Evolutionary conservation across 2,329 filamentous ascomycete genomes (phyloP), one percentile per base, ranked within the genome.

Genomic region (Claviceps fusiformis): DNA sequence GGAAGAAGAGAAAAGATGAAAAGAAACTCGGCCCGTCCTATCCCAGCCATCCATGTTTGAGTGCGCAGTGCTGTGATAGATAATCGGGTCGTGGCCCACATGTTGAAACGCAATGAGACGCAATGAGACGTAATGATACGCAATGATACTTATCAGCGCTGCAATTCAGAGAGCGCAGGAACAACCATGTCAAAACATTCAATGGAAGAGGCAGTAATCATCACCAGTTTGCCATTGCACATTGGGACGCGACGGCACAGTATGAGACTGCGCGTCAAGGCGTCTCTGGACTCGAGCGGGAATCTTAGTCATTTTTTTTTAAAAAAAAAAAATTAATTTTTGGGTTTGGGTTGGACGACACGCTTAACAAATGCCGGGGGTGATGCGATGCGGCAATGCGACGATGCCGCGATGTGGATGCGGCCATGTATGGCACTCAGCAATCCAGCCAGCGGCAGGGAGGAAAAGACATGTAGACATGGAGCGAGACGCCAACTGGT

Each of bases 281-380:
- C 37, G 44, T 44, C 46, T 52, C 48, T 54, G 52, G 54, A 54
- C 50, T 48, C 10, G 19, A 35, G 52, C 51, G 48, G 48, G 41
- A 39, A 49, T 31, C 47, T 11, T 37, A 5, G 33, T 15, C 46
- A 10, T n/a, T 44, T 44, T 10, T n/a, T 44, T 41, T n/a, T 44
- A 24, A 19, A 19, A 19, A 19, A 19, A 19, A 19, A 19, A 19
- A 19, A 19, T 10, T 45, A 24, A 4, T 19, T 45, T 45, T 13
- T 19, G 15, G 39, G 19, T 19, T 19, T 19, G 19, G 19, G 19
- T 19, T 41, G 4, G 39, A n/a, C 39, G 15, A n/a, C 39, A 5
- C 39, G 39, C 39, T 41, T 17, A n/a, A 41, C 39, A 8, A n/a
- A 41, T 44, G 43, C 43, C 45, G 45, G 11, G 31, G 31, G 45